Percentiles rank a stretch among this genome's conserved stretches.
Evolutionary conservation across 805 yeast species (phyloP).

Genomic region (Teunomyces tritomae): DNA sequence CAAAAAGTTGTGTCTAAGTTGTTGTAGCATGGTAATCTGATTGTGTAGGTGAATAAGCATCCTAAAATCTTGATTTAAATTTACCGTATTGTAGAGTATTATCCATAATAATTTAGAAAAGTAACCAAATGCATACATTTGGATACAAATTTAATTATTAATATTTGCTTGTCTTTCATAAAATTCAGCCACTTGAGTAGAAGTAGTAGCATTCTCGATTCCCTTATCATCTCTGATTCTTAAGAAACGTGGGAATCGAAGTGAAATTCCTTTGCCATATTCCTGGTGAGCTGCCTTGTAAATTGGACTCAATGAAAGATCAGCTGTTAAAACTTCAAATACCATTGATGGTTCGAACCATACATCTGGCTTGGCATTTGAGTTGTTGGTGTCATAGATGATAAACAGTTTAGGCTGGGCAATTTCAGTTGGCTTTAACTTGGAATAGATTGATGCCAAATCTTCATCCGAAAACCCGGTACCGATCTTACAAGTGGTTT

Average conservation of each 20-base stretch:
- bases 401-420: constrained; percentile 63
- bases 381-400: constrained; percentile 56
- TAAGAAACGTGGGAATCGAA: constrained; percentile 85
- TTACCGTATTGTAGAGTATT: too few species aligned
- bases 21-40: too few species aligned
- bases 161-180: constrained; percentile 66
- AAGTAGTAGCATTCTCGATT: constrained; percentile 81
- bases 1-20: too few species aligned
- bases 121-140: too few species aligned
- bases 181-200: constrained; percentile 80
- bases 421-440: constrained; percentile 66
- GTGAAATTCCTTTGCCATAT: constrained; percentile 78
- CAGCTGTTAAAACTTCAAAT: constrained; percentile 91
- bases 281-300: constrained; percentile 79
- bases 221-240: constrained; percentile 83
- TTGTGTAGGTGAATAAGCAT: too few species aligned
- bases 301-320: constrained; percentile 81
- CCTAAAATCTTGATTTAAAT: too few species aligned
- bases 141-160: constrained; percentile 7
- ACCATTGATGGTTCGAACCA: constrained; percentile 88
- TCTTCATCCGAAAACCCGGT: constrained; percentile 93
- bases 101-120: too few species aligned
- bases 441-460: constrained; percentile 56
- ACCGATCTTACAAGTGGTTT: constrained; percentile 95
- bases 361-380: constrained; percentile 80